Evolutionary conservation across 139 green algal genomes (phyloP).

Genomic region (Gonium pectorale): DNA sequence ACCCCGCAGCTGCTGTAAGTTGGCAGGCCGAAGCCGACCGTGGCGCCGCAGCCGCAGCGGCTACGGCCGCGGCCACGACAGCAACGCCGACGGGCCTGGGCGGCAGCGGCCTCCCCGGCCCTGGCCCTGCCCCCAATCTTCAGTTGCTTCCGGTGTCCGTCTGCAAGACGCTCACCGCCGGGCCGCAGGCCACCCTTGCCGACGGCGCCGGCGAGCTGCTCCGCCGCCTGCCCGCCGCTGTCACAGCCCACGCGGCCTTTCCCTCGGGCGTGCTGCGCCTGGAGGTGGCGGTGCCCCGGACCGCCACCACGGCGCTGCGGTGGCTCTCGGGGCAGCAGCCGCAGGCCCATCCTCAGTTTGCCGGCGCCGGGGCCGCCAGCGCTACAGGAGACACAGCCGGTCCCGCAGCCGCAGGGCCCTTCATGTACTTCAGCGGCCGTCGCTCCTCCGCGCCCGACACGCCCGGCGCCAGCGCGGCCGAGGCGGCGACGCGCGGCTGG

Average conservation of each 20-base stretch:
- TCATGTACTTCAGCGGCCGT: conserved; percentile 84
- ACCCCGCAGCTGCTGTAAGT: too few relatives aligned
- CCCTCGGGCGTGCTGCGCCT: conserved; percentile 49
- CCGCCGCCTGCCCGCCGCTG: neutral
- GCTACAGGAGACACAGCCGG: neutral
- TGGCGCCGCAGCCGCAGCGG: too few relatives aligned
- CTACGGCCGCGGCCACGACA: too few relatives aligned
- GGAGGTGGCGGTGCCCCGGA: conserved; percentile 49
- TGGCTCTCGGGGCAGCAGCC: conserved; percentile 63
- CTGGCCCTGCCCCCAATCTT: too few relatives aligned
- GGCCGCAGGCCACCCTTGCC: conserved; percentile 2
- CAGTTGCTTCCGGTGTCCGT: conserved; percentile 37
- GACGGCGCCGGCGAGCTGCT: conserved; percentile 12
- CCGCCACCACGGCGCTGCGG: conserved; percentile 53
- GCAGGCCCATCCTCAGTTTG: neutral
- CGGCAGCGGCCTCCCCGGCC: too few relatives aligned
- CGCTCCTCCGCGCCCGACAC: conserved; percentile 80
- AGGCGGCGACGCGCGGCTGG: conserved; percentile 57
- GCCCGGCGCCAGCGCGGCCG: conserved; percentile 59
- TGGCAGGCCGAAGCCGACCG: too few relatives aligned
- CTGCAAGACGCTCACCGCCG: conserved; percentile 4
- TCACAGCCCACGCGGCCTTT: neutral
- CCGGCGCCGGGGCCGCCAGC: neutral
- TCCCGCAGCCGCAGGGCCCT: conserved; percentile 19
- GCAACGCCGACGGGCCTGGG: too few relatives aligned